Base-by-base conservation (phyloP, 164 flowering plant genomes). In the Warburgia ugandensis region DNA sequence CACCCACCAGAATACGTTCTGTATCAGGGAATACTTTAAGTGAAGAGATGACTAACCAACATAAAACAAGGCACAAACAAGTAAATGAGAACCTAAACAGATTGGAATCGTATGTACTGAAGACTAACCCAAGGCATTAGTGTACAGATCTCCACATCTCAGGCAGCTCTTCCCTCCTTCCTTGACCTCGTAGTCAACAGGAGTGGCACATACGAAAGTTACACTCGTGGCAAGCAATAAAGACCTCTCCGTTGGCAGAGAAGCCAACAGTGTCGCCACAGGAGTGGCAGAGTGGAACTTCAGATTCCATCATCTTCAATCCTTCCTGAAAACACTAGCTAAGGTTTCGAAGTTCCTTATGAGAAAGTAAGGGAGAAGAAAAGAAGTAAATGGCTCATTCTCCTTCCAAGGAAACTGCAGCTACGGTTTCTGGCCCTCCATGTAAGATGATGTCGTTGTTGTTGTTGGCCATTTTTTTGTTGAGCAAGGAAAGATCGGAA, bases 161-260 rank as follows among this genome's bases (percentile, higher is more conserved):
- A 78, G 48, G 71, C 99, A 88, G 22, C 64, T 60, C 27, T 64
- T 76, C 10, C 77, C 73, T n/a, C 94, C 97, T 43, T 86, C 86
- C 39, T 77, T 77, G 66, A 78, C 53, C 47, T 86, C 94, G 31
- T 65, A 70, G 31, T 82, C 78, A n/a, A 47, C 99, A 94, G 29
- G 69, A 14, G 50, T 59, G 72, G 64, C 99, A 94, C 47, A 88
- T 63, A 16, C 92, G 78, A 64, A 67, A 79, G 47, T 76, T 79
- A 38, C 99, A 94, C 56, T 81, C 89, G 65, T 72, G 84, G 55
- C 99, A 94, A 40, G 83, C 96, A 51, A 81, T 76, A 56, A 94
- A 88, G 27, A 72, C 63, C 66, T 79, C 84, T 2, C 92, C 95
- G 30, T 82, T 74, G 2, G 76, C 45, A 54, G 55, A 64, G 5